A percentile compares a stretch with the other conserved stretches of the same genome.
phyloP scores from a whole-genome alignment of 768 basidiomycete genomes.

The Phlebiopsis gigantea region DNA sequence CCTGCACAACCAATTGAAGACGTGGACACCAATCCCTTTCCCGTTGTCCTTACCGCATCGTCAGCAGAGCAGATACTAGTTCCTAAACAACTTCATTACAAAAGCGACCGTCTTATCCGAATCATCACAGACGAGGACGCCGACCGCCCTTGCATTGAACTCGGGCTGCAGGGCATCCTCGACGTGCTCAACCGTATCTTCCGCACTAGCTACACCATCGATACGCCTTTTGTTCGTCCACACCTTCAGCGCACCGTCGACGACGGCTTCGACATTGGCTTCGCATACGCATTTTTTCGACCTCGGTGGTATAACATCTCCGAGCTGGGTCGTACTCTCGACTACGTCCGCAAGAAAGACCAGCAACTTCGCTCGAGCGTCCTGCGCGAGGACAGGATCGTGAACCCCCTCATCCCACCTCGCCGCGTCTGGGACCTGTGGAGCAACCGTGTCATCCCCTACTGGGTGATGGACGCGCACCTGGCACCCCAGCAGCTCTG shows the following conservation, averaged over 20 bases:
- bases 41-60: neutral
- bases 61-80: neutral
- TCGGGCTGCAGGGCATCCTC: neutral
- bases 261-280: neutral
- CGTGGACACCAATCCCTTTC: neutral
- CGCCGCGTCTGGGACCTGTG: conserved; percentile 6
- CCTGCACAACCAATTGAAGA: neutral
- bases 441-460: conserved; percentile 3
- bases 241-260: neutral
- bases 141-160: neutral
- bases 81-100: neutral
- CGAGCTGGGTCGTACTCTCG: no score
- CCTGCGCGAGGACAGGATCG: no score
- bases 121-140: neutral
- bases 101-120: neutral
- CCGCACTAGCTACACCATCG: neutral
- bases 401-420: neutral
- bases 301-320: neutral
- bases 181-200: neutral
- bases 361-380: neutral
- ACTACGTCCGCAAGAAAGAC: neutral
- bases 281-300: neutral
- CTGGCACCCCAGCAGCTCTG: neutral
- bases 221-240: neutral
- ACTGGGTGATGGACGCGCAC: neutral